phyloP scores from a whole-genome alignment of 2,329 filamentous ascomycete species.

The Neofusicoccum parvum region DNA sequence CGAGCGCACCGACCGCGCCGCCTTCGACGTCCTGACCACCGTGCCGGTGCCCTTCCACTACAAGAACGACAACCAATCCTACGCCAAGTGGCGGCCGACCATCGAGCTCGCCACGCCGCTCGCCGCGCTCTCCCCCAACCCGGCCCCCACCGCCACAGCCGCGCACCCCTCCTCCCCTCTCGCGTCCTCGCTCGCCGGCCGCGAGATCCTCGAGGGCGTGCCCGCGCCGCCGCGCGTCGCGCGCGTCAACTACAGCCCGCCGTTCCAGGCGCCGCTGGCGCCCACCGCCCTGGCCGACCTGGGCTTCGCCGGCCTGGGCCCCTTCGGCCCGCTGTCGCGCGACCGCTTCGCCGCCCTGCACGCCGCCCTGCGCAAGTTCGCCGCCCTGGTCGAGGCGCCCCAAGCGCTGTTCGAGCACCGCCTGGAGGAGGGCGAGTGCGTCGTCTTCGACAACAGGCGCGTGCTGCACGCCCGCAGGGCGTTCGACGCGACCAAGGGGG shows the following conservation, averaged over 20 bases:
- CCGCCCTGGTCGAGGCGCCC: slow-evolving; percentile 58
- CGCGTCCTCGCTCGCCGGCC: not conserved
- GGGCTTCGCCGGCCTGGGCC: not conserved
- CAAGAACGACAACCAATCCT: slow-evolving; percentile 64
- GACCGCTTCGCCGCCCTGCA: not conserved
- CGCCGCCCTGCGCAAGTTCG: slow-evolving; percentile 56
- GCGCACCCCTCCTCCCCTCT: not conserved
- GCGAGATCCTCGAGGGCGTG: not conserved
- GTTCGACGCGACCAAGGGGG: slow-evolving; percentile 69
- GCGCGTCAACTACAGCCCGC: slow-evolving; percentile 72
- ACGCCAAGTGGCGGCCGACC: slow-evolving; percentile 61
- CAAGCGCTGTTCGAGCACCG: slow-evolving; percentile 68
- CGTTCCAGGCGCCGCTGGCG: slow-evolving; percentile 67
- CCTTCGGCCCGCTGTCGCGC: not conserved
- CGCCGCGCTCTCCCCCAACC: not conserved
- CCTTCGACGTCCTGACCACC: slow-evolving; percentile 45
- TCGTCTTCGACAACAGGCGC: slow-evolving; percentile 87
- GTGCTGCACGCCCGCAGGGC: slow-evolving; percentile 80
- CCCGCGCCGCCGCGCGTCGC: slow-evolving; percentile 36
- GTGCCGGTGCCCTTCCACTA: slow-evolving; percentile 66
- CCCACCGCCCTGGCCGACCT: not conserved
- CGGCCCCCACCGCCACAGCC: not conserved
- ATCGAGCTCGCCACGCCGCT: slow-evolving; percentile 45
- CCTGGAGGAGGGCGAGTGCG: slow-evolving; percentile 80
- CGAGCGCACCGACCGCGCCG: slow-evolving; percentile 23